A percentile compares a stretch with the other conserved stretches of the same genome.
Conservation (phyloP, 257 asterid species). For the Scutellaria minor region DNA sequence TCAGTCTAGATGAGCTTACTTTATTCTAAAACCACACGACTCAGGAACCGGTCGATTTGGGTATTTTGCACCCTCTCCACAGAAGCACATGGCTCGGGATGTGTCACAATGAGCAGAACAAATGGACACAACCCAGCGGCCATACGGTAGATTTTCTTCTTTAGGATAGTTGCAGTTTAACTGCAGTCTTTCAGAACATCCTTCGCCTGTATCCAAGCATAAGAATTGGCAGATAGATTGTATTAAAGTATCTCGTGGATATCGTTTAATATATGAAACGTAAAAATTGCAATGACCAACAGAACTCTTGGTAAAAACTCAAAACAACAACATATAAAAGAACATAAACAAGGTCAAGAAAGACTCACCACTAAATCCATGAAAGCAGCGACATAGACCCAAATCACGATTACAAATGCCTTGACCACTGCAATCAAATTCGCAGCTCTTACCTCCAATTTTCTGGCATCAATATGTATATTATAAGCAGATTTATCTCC, state of each 20-base stretch:
- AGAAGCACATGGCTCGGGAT: conserved; percentile 93
- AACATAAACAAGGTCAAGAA: conserved; percentile 25
- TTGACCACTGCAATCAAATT: conserved; percentile 73
- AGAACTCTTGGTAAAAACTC: background rate
- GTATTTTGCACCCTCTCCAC: conserved; percentile 95
- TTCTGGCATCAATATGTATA: conserved; percentile 51
- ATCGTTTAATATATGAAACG: conserved; percentile 12
- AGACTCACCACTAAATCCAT: conserved; percentile 83
- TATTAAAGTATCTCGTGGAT: background rate
- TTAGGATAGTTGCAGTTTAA: conserved; percentile 75
- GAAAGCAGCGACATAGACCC: conserved; percentile 95
- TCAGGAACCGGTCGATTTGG: conserved; percentile 93
- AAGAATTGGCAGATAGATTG: conserved; percentile 15
- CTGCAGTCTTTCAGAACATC: conserved; percentile 70
- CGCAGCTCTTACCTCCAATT: conserved; percentile 86
- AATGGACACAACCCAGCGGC: conserved; percentile 91
- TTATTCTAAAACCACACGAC: conserved; percentile 80
- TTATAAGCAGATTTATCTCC: conserved; percentile 32
- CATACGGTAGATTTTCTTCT: conserved; percentile 65
- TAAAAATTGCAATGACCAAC: conserved; percentile 7
- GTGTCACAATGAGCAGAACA: conserved; percentile 89
- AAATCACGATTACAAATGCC: conserved; percentile 84
- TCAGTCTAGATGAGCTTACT: conserved; percentile 51
- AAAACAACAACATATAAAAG: conserved; percentile 2
- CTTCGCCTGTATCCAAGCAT: conserved; percentile 73